Evolutionary conservation across 148 eudicot genomes (phyloP).

Genomic region (Rhododendron mucronatum): DNA sequence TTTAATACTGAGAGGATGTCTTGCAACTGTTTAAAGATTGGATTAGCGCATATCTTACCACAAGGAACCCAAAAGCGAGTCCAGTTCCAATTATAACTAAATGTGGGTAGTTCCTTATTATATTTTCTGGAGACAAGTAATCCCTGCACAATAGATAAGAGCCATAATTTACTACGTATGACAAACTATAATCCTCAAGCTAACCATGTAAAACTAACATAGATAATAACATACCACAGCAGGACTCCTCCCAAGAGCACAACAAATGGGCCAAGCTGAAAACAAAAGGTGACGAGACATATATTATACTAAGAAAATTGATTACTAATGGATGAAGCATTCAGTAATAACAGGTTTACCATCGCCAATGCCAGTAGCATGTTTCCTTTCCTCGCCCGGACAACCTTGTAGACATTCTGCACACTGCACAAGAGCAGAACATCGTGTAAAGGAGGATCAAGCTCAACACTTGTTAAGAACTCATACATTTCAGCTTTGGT

Average conservation of each 20-base stretch:
- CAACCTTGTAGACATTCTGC: constrained; percentile 64
- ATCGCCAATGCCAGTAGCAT: constrained; percentile 87
- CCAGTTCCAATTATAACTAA: constrained; percentile 76
- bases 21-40: background rate
- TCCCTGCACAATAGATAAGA: constrained; percentile 51
- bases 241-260: constrained; percentile 77
- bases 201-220: background rate
- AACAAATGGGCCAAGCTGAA: constrained; percentile 79
- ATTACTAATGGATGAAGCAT: background rate
- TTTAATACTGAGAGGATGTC: background rate
- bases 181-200: background rate
- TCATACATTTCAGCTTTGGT: background rate
- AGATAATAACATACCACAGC: constrained; percentile 49
- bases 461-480: background rate
- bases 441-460: constrained; percentile 14
- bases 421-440: constrained; percentile 46
- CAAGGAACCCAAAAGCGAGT: constrained; percentile 92
- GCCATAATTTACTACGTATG: background rate
- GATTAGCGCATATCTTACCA: constrained; percentile 42
- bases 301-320: background rate
- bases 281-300: constrained; percentile 9
- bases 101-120: constrained; percentile 70
- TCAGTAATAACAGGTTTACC: constrained; percentile 37
- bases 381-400: constrained; percentile 73
- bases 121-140: constrained; percentile 68